Percentiles rank a stretch among this genome's conserved stretches.
Conservation (phyloP, 2,329 filamentous ascomycete species). For the Fusarium sterilihyphosum region DNA sequence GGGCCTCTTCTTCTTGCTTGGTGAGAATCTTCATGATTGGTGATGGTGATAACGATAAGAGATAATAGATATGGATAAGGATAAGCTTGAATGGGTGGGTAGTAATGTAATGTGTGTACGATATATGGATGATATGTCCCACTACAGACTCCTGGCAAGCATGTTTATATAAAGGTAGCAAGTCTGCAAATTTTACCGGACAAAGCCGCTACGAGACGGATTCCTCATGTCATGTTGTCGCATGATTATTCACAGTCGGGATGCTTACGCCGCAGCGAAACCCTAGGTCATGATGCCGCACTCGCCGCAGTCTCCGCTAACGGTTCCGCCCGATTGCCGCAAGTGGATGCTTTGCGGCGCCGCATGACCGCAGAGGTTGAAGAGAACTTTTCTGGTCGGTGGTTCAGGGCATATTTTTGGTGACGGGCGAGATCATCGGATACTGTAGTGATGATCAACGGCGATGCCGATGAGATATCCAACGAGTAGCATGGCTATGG, state of each 20-base stretch:
- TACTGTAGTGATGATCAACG: not conserved
- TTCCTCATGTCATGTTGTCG: slow-evolving; percentile 24
- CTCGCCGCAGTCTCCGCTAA: not conserved
- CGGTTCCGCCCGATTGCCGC: slow-evolving; percentile 21
- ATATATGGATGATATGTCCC: slow-evolving; percentile 4
- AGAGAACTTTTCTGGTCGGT: not conserved
- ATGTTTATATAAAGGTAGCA: slow-evolving; percentile 15
- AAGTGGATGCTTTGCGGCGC: not conserved
- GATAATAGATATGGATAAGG: slow-evolving; percentile 3
- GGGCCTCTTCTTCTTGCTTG: slow-evolving; percentile 88
- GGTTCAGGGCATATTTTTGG: not conserved
- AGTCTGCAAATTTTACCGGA: slow-evolving; percentile 9
- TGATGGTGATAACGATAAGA: slow-evolving; percentile 9
- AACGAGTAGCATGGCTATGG: rapidly evolving
- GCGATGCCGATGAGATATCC: not conserved
- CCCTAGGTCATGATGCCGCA: not conserved
- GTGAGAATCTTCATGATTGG: slow-evolving; percentile 90
- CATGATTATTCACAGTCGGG: slow-evolving; percentile 16
- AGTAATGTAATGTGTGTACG: slow-evolving; percentile 4
- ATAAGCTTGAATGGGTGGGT: not conserved
- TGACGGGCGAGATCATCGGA: too few relatives aligned
- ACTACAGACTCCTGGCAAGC: slow-evolving; percentile 4
- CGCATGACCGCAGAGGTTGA: not conserved
- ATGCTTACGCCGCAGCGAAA: slow-evolving; percentile 12
- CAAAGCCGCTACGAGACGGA: slow-evolving; percentile 8